Base-by-base conservation (phyloP, 495 filamentous ascomycete genomes). In the Amorphotheca resinae region DNA sequence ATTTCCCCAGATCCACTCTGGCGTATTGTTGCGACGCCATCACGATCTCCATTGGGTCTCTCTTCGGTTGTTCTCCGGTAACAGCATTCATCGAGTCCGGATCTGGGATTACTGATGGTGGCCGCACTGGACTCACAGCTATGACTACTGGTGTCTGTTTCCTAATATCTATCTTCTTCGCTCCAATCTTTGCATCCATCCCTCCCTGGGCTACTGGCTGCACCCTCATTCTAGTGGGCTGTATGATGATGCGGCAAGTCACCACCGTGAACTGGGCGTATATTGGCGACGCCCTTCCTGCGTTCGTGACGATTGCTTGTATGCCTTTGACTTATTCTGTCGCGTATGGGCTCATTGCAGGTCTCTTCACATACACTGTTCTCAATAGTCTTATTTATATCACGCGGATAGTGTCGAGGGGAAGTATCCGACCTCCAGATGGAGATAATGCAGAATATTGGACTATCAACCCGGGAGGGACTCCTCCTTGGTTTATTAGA, bases 251-350 rank as follows among this genome's bases (percentile, higher is more conserved):
- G 44, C 63, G 70, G 3, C 71, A 74, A 56, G 64, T 73, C 33
- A 66, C 61, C 34, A 59, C 59, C 23, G 62, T 73, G 45, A 74
- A 74, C 50, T 74, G 69, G 72, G 49, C 53, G 4, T 75, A 71
- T 44, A 67, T 73, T 23, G 69, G 70, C 34, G 84, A 91, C 50
- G 82, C 80, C 3, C 68, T 88, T 11, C 84, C 84, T 0, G 84
- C 84, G 0, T 87, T 91, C 58, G 65, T 88, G 20, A 87, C 84
- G 0, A 70, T 91, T 43, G 72, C 75, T 30, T 69, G 84, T 50
- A 88, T 91, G 72, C 84, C 83, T 0, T 84, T 87, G 61, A 86
- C 77, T 33, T 86, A 83, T 60, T 82, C 77, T 38, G 80, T 85
- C 43, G 82, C 82, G 3, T 87, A 87, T 46, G 83, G 82, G 3